A percentile compares a stretch with the other conserved stretches of the same genome.
These are phyloP conservation scores for Trebouxia sp. DNA, from an alignment of 139 green algal genomes.

Conservation along the genomic window DNA sequence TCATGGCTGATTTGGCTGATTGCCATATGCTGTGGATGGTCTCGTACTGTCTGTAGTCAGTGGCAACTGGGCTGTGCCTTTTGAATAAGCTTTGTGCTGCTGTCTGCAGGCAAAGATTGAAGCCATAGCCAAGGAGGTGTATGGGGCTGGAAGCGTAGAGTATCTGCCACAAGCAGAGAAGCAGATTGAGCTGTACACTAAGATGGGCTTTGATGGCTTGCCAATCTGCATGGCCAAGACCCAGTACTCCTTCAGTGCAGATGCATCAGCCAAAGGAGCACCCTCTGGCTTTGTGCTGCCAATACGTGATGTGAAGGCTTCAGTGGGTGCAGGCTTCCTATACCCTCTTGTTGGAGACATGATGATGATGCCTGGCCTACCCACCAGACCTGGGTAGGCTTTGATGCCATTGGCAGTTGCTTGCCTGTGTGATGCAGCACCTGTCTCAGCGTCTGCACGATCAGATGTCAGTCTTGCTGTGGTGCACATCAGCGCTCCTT, in stretches of 20 bases:
- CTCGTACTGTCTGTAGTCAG: no score
- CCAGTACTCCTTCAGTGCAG: conserved; percentile 91
- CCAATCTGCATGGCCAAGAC: conserved; percentile 99
- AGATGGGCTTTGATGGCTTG: conserved; percentile 87
- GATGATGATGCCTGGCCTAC: conserved; percentile 92
- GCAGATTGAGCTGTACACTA: conserved; percentile 75
- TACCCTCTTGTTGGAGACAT: conserved; percentile 91
- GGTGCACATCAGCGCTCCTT: no score
- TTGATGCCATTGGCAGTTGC: conserved; percentile 75
- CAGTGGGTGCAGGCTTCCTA: conserved; percentile 92
- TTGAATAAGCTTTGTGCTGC: no score
- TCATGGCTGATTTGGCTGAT: no score
- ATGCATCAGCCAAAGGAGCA: conserved; percentile 80
- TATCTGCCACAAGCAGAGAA: conserved; percentile 78
- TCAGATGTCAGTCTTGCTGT: no score
- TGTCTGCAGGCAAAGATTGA: conserved; percentile 93
- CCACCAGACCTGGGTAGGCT: conserved; percentile 87
- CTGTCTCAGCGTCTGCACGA: no score
- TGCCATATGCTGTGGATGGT: no score
- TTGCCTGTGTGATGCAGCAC: not conserved
- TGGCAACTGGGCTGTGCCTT: no score
- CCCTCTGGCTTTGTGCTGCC: conserved; percentile 89
- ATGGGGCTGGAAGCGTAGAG: conserved; percentile 82
- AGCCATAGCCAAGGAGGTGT: conserved; percentile 87
- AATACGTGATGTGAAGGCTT: conserved; percentile 86